Conservation (phyloP, 1,284 basidiomycete genomes). For the Boletus mariae region DNA sequence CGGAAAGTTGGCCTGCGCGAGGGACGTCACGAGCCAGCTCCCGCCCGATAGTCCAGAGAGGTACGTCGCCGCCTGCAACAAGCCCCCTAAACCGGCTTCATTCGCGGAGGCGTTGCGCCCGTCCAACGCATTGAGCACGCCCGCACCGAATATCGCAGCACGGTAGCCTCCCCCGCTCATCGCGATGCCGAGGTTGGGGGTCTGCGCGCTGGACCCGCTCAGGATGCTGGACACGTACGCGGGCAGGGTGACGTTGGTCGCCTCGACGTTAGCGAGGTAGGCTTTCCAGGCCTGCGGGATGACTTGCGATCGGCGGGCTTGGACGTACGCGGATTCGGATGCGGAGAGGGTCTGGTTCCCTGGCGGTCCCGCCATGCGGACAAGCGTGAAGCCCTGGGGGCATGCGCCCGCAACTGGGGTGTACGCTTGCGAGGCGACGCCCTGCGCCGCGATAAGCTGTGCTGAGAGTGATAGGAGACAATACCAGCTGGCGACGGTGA, state of each 20-base stretch:
- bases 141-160: constrained; percentile 49
- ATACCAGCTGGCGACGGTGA: constrained; percentile 8
- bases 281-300: constrained; percentile 33
- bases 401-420: constrained; percentile 29
- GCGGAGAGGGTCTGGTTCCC: constrained; percentile 31
- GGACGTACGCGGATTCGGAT: constrained; percentile 31
- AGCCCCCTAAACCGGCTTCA: constrained; percentile 43
- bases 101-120: constrained; percentile 42
- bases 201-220: constrained; percentile 15
- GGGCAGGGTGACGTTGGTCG: constrained; percentile 27
- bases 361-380: constrained; percentile 31
- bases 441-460: constrained; percentile 21
- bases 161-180: constrained; percentile 47
- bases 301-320: constrained; percentile 27
- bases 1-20: constrained; percentile 40
- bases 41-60: constrained; percentile 44
- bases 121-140: constrained; percentile 48
- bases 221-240: constrained; percentile 37
- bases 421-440: constrained; percentile 22
- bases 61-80: constrained; percentile 48
- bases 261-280: constrained; percentile 36
- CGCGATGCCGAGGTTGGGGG: constrained; percentile 42
- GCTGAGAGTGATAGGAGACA: constrained; percentile 6
- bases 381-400: constrained; percentile 31
- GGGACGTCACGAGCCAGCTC: constrained; percentile 38